Base-by-base conservation (phyloP, 2,329 filamentous ascomycete species). In the Verticillium tricorpus region DNA sequence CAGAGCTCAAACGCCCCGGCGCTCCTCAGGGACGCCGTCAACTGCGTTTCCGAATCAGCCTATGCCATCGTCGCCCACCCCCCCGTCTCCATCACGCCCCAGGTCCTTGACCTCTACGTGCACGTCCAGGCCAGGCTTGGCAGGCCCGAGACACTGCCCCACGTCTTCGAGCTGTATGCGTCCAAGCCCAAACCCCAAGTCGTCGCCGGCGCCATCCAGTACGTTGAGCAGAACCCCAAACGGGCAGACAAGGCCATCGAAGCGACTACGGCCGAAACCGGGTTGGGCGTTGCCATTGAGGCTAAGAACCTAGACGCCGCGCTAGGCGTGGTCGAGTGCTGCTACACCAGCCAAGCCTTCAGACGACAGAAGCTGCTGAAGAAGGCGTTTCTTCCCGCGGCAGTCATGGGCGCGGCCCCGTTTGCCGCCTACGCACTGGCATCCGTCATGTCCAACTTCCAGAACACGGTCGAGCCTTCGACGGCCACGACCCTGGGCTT, bases 141-240 rank as follows among this genome's bases (percentile, higher is more conserved):
- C 64, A 87, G 84, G 61, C 88, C 92, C 2, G 86, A 91, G 66
- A 88, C 90, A 55, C 85, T 98, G 65, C 92, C 94, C 7, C 85
- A 89, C 63, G 86, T 93, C 52, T 89, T 99, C 70, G 80, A 88
- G 61, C 82, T 97, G 60, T 98, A 94, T 73, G 91, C 92, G 57
- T 85, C 86, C 68, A 99, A 98, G 75, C 89, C 91, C 11, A 80
- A 87, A 65, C 90, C 93, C 2, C 77, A 82, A 58, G 79, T 86
- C 68, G 81, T 81, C 58, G 82, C 84, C 19, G 83, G 82, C 17
- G 83, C 83, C 9, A 78, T 91, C 59, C 77, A 77, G 65, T 92
- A 88, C 70, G 80, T 78, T 50, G 73, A 80, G 58, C 85, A 85
- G 52, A 91, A 90, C 52, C 89, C 92, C 17, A 87, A 89, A 65